Base-by-base conservation (phyloP, 176 grass and related monocot genomes). In the Avena insularis region DNA sequence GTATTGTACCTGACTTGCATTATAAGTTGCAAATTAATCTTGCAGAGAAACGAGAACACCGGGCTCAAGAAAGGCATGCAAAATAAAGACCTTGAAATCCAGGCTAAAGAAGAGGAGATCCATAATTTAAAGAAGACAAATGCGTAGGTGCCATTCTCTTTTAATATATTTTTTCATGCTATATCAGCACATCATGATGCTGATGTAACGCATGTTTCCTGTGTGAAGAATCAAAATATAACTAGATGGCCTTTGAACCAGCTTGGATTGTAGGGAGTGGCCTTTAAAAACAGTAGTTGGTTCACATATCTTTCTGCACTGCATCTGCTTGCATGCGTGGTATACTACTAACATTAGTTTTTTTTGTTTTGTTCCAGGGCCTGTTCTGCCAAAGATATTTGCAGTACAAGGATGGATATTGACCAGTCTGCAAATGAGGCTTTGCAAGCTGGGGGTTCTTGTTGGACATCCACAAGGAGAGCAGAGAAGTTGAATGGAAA, bases 81-180 rank as follows among this genome's bases (percentile, higher is more conserved):
- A 78, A 88, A 80, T 82, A 95, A 92, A 91, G 90, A 98, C 43
- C 33, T 78, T 48, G 86, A 98, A 88, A 89, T 98, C 86, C 86
- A 80, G 77, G 88, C 84, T 75, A 92, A 91, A 92, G 96, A 95
- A 82, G 82, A 15, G 12, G 96, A 95, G 29, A 94, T 98, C 55
- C 64, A 78, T 35, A 88, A 82, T 88, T 69, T 98, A 58, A 94
- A 82, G 81, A 92, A 81, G 76, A 79, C 81, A 74, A 91, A 84
- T 50, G 15, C 73, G 96, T 92, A 77, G 90, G 96, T 92, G 58
- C 48, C 35, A 4, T 60, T 72, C 8, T 20, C 35, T 82, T 94
- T 56, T 65, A 82, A 60, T 78, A 29, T 62, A 23, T 27, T 29
- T 60, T 35, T 33, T 49, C 45, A 47, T 51, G 19, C 59, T 71